Evolutionary conservation across 139 green algal species (phyloP), one percentile per base, ranked within the genome.

Genomic region (Pycnococcus provasolii): DNA sequence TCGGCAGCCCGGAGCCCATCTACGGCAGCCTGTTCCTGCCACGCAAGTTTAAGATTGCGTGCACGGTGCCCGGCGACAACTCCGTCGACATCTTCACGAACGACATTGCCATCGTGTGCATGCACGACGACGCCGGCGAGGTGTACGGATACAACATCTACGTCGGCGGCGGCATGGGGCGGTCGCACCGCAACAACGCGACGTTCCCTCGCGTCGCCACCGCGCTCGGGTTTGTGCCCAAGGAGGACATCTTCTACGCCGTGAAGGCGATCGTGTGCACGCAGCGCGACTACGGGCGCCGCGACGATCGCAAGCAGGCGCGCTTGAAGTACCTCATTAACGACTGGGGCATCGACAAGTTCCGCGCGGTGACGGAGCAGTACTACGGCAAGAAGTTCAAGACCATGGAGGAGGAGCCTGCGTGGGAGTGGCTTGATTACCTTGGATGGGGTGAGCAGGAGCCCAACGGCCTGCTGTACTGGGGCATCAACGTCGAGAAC

Each of bases 321-420:
- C 85, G 94, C 51, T 81, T 99, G 43, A 99, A 99, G 89, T 99
- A 99, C 82, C 84, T 98, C 58, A 80, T 99, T 13, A 43, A 87
- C 43, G 83, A 91, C 71, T 98, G 94, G 94, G 94, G 88, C 60
- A 79, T 99, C 41, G 88, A 96, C 62, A 88, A 85, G 70, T 98
- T 98, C 87, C 73, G 80, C 43, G 68, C 74, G 9, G 93, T 96
- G 13, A 80, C 83, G 3, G 94, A 99, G 85, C 86, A 96, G 80
- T 99, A 99, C 89, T 80, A 91, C 7, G 94, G 94, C 50, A 96
- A 97, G 83, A 89, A 89, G 83, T 79, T 99, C n/a, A 53, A 93
- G 77, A 57, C 80, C 5, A 95, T 94, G 80, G 76, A 79, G 77
- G 76, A 90, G 0, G 77, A 98, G 72, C 91, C 94, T n/a, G 67